Percentiles rank a stretch among this genome's conserved stretches.
phyloP scores from a whole-genome alignment of 2,329 filamentous ascomycete genomes.

The Calonectria ilicicola region DNA sequence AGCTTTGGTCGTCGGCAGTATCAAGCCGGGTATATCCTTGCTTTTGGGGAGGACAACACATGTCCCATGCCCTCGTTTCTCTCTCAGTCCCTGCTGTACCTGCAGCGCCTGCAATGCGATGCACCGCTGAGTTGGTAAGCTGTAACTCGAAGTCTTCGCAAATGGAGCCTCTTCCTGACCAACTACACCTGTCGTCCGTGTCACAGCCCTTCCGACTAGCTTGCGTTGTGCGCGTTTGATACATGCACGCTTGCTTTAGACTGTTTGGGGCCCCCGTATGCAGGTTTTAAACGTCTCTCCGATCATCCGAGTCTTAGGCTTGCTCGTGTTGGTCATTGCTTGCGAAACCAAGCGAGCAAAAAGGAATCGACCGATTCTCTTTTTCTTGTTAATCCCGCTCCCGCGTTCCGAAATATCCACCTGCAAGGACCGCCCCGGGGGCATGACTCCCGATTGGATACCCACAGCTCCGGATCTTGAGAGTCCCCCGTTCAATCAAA shows the following conservation, averaged over 20 bases:
- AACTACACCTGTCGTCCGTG: background rate
- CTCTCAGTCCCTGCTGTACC: slow-evolving; percentile 4
- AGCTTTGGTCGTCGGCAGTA: slow-evolving; percentile 2
- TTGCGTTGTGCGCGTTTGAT: background rate
- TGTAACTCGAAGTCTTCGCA: background rate
- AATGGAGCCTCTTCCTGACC: background rate
- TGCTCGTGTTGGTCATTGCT: background rate
- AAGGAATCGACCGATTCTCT: background rate
- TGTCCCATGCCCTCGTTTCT: background rate
- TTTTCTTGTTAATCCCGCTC: background rate
- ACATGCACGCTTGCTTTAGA: background rate
- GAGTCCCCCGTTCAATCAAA: background rate
- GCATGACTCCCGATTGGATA: slow-evolving; percentile 31
- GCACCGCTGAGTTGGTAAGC: slow-evolving; percentile 2
- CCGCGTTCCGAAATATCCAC: background rate
- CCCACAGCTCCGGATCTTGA: slow-evolving; percentile 27
- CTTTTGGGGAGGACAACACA: background rate
- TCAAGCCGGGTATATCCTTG: slow-evolving; percentile 9
- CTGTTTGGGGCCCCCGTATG: background rate
- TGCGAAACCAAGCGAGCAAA: background rate
- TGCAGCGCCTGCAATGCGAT: slow-evolving; percentile 2
- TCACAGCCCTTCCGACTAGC: background rate
- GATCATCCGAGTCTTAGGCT: background rate
- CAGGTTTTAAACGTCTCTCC: background rate
- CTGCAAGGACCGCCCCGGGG: slow-evolving; percentile 13